Base-by-base conservation (phyloP, 495 filamentous ascomycete species). In the Cudoniella acicularis region DNA sequence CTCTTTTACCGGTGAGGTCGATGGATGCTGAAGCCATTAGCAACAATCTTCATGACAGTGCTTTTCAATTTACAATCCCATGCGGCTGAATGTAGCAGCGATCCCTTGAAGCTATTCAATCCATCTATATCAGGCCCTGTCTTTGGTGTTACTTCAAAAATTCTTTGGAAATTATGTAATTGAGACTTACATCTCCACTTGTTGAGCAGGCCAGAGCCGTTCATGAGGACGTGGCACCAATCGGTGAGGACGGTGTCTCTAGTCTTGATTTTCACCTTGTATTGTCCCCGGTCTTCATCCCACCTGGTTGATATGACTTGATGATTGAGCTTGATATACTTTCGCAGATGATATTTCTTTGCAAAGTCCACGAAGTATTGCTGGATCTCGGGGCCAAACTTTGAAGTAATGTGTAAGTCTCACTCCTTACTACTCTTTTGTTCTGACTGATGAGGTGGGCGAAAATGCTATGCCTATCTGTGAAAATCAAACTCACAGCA, bases 321-420 rank as follows among this genome's bases (percentile, higher is more conserved):
- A 18, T 36, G 17, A 17, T 43, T 57, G 41, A 47, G 20, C 68
- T 70, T 80, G 70, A 72, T 75, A 16, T 71, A 69, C 30, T 77
- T 75, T 65, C 73, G 70, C 79, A 83, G 80, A 30, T 76, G 60
- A 69, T 85, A 80, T 49, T 79, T 74, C 58, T 82, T 75, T 56
- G 77, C 80, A 17, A 81, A 70, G 25, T 71, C 65, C 24, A 69
- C 70, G 62, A 85, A 79, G 59, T 88, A 88, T n/a, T 68, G 63
- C 46, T 75, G 73, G 41, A 88, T 36, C 13, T 36, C 30, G 4
- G 30, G 30, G 13, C 6, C 30, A 36, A n/a, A n/a, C n/a, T n/a
- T n/a, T n/a, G n/a, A n/a, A n/a, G n/a, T n/a, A n/a, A n/a, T n/a
- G n/a, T n/a, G n/a, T n/a, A n/a, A n/a, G n/a, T n/a, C n/a, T n/a